A percentile compares a stretch with the other conserved stretches of the same genome.
These are phyloP conservation scores for Laguncularia racemosa DNA, from an alignment of 345 rosid genomes.

Conservation along the genomic window DNA sequence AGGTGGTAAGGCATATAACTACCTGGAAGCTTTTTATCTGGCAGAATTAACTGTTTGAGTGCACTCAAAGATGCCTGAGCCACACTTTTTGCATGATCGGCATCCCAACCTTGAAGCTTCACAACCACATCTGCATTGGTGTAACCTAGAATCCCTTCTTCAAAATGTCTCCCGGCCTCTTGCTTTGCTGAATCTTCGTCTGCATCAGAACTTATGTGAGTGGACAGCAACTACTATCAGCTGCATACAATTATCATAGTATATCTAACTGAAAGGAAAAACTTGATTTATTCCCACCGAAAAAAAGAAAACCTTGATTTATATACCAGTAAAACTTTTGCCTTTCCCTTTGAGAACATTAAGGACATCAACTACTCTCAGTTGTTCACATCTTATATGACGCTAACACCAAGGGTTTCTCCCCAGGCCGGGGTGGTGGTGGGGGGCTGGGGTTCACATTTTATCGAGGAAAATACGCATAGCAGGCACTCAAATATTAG, in stretches of 20 bases:
- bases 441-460: no score
- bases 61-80: conserved; percentile 89
- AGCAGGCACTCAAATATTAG: no score
- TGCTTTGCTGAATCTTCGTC: conserved; percentile 74
- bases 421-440: no score
- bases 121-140: conserved; percentile 84
- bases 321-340: no score
- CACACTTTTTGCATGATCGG: conserved; percentile 59
- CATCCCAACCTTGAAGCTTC: conserved; percentile 85
- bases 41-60: conserved; percentile 60
- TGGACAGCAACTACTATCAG: background rate
- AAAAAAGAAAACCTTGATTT: background rate
- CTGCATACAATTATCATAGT: no score
- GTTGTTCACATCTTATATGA: no score
- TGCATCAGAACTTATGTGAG: conserved; percentile 12
- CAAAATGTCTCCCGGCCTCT: conserved; percentile 51
- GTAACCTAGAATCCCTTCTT: conserved; percentile 50
- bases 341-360: no score
- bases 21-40: conserved; percentile 86
- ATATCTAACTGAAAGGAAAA: background rate
- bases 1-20: conserved; percentile 1
- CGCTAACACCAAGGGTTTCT: no score
- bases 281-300: no score
- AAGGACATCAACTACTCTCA: no score
- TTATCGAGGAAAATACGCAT: no score